Evolutionary conservation across 371 early-diverging fungal genomes (phyloP).

Genomic region (Choanephora cucurbitarum): DNA sequence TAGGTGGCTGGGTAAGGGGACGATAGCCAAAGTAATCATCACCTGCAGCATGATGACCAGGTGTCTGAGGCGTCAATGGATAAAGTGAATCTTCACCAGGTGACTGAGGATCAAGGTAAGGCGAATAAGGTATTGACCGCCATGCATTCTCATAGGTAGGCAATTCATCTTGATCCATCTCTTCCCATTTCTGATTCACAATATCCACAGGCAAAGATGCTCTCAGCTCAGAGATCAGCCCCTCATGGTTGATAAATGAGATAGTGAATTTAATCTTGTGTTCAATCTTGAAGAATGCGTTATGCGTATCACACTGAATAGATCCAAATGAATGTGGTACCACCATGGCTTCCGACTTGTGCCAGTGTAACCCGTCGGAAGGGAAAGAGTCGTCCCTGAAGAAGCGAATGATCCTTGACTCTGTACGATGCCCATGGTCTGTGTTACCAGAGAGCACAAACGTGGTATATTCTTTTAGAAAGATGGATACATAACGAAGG

Average conservation of each 20-base stretch:
- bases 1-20: slow-evolving; percentile 59
- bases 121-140: slow-evolving; percentile 21
- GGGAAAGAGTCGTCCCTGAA: slow-evolving; percentile 33
- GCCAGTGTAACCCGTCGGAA: slow-evolving; percentile 24
- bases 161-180: slow-evolving; percentile 17
- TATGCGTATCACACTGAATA: slow-evolving; percentile 32
- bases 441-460: slow-evolving; percentile 12
- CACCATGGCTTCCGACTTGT: slow-evolving; percentile 22
- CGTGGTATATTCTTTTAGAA: slow-evolving; percentile 46
- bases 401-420: slow-evolving; percentile 41
- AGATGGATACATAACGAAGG: slow-evolving; percentile 35
- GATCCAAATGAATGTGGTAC: slow-evolving; percentile 28
- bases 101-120: too few relatives aligned
- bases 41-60: neutral
- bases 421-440: slow-evolving; percentile 16
- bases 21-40: slow-evolving; percentile 18
- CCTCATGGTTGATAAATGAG: slow-evolving; percentile 29
- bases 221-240: slow-evolving; percentile 33
- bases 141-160: slow-evolving; percentile 40
- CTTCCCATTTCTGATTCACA: slow-evolving; percentile 6
- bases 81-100: slow-evolving; percentile 16
- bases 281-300: slow-evolving; percentile 30
- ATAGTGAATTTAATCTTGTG: slow-evolving; percentile 44
- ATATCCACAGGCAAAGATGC: slow-evolving; percentile 37
- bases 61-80: slow-evolving; percentile 14